These are phyloP conservation scores for Phytophthora pseudosyringae DNA, from an alignment of 352 stramenopile genomes.

Conservation along the genomic window DNA sequence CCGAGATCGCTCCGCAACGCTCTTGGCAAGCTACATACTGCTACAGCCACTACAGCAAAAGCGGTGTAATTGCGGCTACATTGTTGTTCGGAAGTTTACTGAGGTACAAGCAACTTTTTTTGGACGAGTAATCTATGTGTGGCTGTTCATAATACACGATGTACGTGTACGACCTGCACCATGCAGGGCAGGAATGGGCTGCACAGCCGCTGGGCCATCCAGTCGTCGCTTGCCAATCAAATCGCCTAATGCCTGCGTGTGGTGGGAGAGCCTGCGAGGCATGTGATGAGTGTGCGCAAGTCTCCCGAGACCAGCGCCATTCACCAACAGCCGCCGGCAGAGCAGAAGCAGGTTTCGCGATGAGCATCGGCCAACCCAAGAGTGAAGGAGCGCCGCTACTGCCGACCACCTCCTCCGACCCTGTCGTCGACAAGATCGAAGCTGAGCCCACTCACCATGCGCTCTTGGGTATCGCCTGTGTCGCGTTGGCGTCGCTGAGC, in stretches of 20 bases:
- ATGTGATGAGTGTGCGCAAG: neutral
- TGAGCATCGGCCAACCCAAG: neutral
- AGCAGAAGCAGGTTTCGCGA: neutral
- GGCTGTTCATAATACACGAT: no score
- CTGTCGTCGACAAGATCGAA: constrained; percentile 11
- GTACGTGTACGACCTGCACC: no score
- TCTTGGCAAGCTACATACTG: no score
- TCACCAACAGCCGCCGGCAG: neutral
- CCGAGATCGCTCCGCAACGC: no score
- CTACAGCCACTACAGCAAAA: no score
- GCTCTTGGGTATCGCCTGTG: constrained; percentile 56
- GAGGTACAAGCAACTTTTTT: no score
- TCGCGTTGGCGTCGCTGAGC: constrained; percentile 68
- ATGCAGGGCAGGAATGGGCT: no score
- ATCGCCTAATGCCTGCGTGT: constrained; percentile 5
- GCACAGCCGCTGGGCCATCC: neutral
- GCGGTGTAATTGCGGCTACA: no score
- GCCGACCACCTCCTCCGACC: constrained; percentile 12
- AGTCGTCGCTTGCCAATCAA: constrained; percentile 14
- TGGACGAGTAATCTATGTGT: no score
- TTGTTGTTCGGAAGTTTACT: no score
- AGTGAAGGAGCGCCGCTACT: constrained; percentile 18
- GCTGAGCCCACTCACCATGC: constrained; percentile 37
- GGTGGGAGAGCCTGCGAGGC: neutral
- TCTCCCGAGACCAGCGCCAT: neutral